phyloP scores from a whole-genome alignment of 202 grass and related monocot species.

The Musa balbisiana region DNA sequence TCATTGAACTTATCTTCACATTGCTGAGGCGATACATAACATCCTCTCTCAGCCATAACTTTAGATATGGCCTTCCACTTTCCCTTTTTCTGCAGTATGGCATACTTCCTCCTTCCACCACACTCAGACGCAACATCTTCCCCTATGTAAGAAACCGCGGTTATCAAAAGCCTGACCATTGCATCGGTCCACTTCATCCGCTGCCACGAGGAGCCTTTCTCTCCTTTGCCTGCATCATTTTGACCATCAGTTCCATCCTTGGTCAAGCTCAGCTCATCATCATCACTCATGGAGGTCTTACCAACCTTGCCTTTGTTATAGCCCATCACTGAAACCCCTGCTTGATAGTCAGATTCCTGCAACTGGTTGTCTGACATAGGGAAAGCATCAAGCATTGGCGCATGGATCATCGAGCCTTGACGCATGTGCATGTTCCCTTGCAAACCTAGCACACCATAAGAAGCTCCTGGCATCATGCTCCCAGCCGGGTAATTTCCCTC shows the following conservation, averaged over 20 bases:
- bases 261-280: constrained; percentile 33
- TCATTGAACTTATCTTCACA: constrained; percentile 96
- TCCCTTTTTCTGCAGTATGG: constrained; percentile 81
- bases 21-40: constrained; percentile 77
- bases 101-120: constrained; percentile 40
- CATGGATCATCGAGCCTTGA: constrained; percentile 5
- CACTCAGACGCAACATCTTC: constrained; percentile 56
- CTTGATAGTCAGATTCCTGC: constrained; percentile 2
- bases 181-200: constrained; percentile 90
- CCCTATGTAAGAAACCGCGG: constrained; percentile 61
- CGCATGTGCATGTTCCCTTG: constrained; percentile 12
- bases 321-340: constrained; percentile 1
- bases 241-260: constrained; percentile 45
- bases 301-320: constrained; percentile 13
- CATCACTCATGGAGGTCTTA: constrained; percentile 33
- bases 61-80: constrained; percentile 93
- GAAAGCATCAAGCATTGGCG: background rate
- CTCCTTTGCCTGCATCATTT: constrained; percentile 34
- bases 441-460: constrained; percentile 20
- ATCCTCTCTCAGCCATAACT: constrained; percentile 65
- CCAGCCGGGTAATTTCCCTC: constrained; percentile 14
- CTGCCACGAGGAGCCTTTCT: constrained; percentile 52
- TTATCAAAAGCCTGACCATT: constrained; percentile 85
- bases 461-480: constrained; percentile 7
- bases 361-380: background rate